Evolutionary conservation across 345 rosid species (phyloP), one percentile per base, ranked within the genome.

Genomic region (Draba incana): DNA sequence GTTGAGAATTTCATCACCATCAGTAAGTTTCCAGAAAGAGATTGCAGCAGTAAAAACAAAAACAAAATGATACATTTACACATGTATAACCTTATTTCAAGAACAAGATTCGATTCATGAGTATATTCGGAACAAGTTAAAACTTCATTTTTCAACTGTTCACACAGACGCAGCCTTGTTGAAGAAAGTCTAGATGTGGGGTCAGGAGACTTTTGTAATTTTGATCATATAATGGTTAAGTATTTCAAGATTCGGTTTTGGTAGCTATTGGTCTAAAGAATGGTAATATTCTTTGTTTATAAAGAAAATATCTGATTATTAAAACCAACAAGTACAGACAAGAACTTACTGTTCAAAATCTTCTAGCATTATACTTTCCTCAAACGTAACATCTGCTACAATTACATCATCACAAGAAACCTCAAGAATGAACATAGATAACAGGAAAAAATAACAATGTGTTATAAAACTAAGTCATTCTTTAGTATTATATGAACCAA

Each of bases 311-410:
- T 42, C 1, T 47, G 16, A 20, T 39, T 65, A 41, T 39, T 48
- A 4, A 10, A 54, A 66, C 41, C 30, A 54, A 31, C 39, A 48
- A 6, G 14, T 33, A 16, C 57, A 46, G 51, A 64, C 42, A 71
- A 46, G 38, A 62, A 68, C 54, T 57, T 67, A 72, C 66, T 31
- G 41, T 31, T 25, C 50, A 61, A 50, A 68, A 75, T 72, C 76
- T 49, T 77, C 66, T 60, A 61, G 35, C 46, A 45, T 58, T 64
- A 37, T n/a, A 28, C 54, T 81, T 83, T 82, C 79, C 84, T 69
- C 83, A 83, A 86, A 84, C 43, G 81, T 79, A 76, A 81, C 27
- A 46, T 68, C 27, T 25, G 43, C 48, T 37, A 57, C 2, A 46
- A 57, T 4, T 38, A 57, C 50, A 62, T 23, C 10, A 23, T 24